phyloP scores from a whole-genome alignment of 208 protist species.

The Acanthamoeba triangularis region DNA sequence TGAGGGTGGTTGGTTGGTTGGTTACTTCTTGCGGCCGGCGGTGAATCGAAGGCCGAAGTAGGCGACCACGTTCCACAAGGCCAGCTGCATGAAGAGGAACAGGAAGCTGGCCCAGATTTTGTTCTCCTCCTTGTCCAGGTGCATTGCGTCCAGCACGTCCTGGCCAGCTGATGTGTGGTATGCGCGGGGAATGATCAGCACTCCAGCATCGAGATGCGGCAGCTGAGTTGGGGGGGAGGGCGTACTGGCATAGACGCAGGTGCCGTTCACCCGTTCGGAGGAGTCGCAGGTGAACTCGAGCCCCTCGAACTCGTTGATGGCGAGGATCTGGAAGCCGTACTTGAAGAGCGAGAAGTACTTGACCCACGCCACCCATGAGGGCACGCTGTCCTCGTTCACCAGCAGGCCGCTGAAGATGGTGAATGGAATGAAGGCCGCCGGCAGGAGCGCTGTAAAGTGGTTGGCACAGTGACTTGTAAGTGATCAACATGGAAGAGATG shows the following conservation, averaged over 20 bases:
- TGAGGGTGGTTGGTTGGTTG: no score
- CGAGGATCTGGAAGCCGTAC: constrained; percentile 24
- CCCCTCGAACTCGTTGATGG: constrained; percentile 24
- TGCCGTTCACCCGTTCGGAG: neutral
- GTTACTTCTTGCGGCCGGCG: constrained; percentile 8
- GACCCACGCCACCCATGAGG: neutral
- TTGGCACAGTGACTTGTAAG: no score
- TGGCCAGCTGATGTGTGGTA: neutral
- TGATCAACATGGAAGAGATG: no score
- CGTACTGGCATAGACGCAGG: neutral
- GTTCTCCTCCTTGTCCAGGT: neutral
- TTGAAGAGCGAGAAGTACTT: constrained; percentile 26
- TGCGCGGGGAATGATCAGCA: neutral
- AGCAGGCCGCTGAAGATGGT: constrained; percentile 25
- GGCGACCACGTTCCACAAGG: neutral
- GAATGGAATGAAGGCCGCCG: constrained; percentile 8
- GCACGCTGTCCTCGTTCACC: constrained; percentile 14
- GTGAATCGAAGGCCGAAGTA: constrained; percentile 24
- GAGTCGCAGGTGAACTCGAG: constrained; percentile 11
- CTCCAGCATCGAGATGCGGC: neutral
- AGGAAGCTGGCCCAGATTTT: constrained; percentile 54
- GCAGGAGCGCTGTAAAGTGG: neutral
- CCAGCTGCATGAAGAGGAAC: constrained; percentile 18
- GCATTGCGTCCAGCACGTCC: neutral
- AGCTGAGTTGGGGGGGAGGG: no score